A percentile compares a stretch with the other conserved stretches of the same genome.
Evolutionary conservation across 371 early-diverging fungal genomes (phyloP).

Genomic region (Conidiobolus coronatus): DNA sequence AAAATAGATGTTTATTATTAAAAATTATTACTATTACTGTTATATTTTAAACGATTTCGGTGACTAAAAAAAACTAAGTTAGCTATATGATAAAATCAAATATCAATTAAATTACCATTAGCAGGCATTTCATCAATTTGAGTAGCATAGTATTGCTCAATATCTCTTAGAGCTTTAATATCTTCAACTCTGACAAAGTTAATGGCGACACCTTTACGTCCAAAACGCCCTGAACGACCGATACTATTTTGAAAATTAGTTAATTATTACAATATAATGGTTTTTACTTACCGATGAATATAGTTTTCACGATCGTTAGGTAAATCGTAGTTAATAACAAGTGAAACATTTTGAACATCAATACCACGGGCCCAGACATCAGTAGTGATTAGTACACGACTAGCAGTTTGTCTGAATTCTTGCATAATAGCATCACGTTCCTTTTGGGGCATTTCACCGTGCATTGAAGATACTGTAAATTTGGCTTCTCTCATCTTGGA

Average conservation of each 20-base stretch:
- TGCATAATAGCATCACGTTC: slow-evolving; percentile 80
- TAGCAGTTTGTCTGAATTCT: slow-evolving; percentile 68
- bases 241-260: no score
- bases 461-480: slow-evolving; percentile 96
- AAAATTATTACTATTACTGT: no score
- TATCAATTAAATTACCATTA: slow-evolving; percentile 17
- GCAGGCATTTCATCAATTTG: slow-evolving; percentile 93
- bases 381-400: slow-evolving; percentile 84
- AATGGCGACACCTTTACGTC: slow-evolving; percentile 95
- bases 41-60: not conserved
- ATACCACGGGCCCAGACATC: slow-evolving; percentile 95
- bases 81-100: not conserved
- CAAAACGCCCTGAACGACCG: slow-evolving; percentile 95
- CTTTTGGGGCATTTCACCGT: slow-evolving; percentile 92
- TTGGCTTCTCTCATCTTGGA: slow-evolving; percentile 79
- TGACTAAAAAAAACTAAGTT: not conserved
- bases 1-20: no score
- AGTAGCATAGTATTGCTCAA: slow-evolving; percentile 83
- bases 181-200: slow-evolving; percentile 91
- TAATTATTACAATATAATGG: no score
- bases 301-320: slow-evolving; percentile 85
- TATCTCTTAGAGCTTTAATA: slow-evolving; percentile 58
- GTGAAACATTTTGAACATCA: slow-evolving; percentile 91
- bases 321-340: slow-evolving; percentile 92
- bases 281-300: slow-evolving; percentile 44